These are phyloP conservation scores for Morella rubra DNA, from an alignment of 306 rosid species.

Conservation along the genomic window DNA sequence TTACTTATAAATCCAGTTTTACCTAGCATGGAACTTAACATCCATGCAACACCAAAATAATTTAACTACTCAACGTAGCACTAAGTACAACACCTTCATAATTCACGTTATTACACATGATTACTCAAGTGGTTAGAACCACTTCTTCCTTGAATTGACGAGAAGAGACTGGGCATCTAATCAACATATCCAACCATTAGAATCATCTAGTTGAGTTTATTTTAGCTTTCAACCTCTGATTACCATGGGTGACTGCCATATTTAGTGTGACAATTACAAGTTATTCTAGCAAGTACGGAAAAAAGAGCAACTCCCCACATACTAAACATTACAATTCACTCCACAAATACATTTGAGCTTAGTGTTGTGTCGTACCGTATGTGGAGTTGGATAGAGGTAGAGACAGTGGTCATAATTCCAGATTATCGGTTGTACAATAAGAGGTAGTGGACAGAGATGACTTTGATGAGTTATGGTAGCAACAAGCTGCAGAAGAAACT, in stretches of 20 bases:
- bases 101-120: no score
- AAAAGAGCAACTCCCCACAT: neutral
- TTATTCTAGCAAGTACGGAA: neutral
- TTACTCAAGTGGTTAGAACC: neutral
- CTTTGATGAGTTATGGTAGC: constrained; percentile 96
- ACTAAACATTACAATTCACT: neutral
- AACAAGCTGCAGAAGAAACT: constrained; percentile 71
- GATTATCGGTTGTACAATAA: constrained; percentile 71
- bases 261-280: neutral
- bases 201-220: neutral
- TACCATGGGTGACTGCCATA: neutral
- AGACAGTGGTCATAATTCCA: constrained; percentile 93
- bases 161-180: neutral
- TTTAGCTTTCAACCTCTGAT: constrained; percentile 1
- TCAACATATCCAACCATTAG: neutral
- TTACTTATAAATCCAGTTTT: no score
- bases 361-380: constrained; percentile 54
- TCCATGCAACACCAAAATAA: no score
- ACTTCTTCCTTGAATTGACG: neutral
- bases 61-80: no score
- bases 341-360: constrained; percentile 1
- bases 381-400: constrained; percentile 90
- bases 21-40: no score
- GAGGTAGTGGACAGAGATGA: constrained; percentile 94
- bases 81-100: no score